phyloP scores from a whole-genome alignment of 108 stramenopile genomes.

The Discostella pseudostelligera region DNA sequence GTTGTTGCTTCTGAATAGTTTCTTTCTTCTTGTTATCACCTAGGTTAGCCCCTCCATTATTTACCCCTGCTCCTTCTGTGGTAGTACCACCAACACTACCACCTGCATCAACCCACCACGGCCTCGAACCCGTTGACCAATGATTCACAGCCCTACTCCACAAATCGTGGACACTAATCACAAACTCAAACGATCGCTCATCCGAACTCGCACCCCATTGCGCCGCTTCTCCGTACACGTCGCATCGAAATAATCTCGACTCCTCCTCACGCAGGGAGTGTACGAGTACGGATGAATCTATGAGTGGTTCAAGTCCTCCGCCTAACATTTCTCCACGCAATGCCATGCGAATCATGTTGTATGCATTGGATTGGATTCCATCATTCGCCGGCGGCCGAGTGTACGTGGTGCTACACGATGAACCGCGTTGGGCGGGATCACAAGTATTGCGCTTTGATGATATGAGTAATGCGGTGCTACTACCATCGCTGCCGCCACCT shows the following conservation, averaged over 20 bases:
- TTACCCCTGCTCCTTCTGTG: conserved; percentile 18
- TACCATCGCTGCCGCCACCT: conserved; percentile 31
- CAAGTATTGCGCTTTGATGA: conserved; percentile 37
- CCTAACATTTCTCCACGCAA: conserved; percentile 61
- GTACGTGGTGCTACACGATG: conserved; percentile 19
- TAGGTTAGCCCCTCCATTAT: conserved; percentile 18
- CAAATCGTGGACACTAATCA: conserved; percentile 76
- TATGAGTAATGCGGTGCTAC: conserved; percentile 61
- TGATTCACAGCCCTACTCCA: conserved; percentile 68
- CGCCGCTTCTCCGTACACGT: conserved; percentile 70
- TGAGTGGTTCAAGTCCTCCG: conserved; percentile 43
- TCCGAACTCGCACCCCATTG: conserved; percentile 71
- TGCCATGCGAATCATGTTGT: conserved; percentile 68
- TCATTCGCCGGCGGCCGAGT: conserved; percentile 26
- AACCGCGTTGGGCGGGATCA: conserved; percentile 26
- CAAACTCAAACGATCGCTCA: conserved; percentile 65
- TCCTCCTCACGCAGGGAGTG: conserved; percentile 70
- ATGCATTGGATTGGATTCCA: conserved; percentile 27
- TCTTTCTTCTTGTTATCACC: conserved; percentile 29
- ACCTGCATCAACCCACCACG: conserved; percentile 38
- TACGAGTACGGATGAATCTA: conserved; percentile 77
- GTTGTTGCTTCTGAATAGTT: conserved; percentile 6
- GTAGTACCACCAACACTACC: conserved; percentile 10
- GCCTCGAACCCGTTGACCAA: conserved; percentile 29
- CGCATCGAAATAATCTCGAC: conserved; percentile 72